Evolutionary conservation across 2,329 filamentous ascomycete species (phyloP).

Genomic region (Colletotrichum acutatum): DNA sequence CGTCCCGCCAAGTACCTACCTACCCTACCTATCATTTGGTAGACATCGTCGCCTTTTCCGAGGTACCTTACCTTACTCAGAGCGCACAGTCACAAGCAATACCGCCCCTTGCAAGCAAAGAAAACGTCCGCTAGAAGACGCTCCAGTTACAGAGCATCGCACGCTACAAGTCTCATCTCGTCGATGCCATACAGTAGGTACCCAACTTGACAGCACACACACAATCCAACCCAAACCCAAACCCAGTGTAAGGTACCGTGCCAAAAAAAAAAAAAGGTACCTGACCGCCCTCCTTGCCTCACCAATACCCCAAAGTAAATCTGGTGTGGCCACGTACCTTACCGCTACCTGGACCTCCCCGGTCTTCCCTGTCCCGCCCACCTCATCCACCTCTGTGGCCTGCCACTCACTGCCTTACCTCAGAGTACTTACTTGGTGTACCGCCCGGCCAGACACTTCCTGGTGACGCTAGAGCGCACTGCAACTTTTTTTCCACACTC

Average conservation of each 20-base stretch:
- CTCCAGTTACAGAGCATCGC: neutral
- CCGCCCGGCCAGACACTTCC: neutral
- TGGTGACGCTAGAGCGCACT: slow-evolving; percentile 13
- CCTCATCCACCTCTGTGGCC: neutral
- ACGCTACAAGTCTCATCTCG: neutral
- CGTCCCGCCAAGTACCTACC: too few relatives aligned
- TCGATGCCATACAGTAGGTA: neutral
- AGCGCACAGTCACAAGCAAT: neutral
- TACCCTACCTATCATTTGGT: too few relatives aligned
- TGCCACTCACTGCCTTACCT: neutral
- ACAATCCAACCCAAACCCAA: neutral
- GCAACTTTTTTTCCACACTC: slow-evolving; percentile 34
- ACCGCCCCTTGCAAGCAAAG: neutral
- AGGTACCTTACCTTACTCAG: neutral
- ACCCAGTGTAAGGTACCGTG: neutral
- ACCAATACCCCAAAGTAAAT: neutral
- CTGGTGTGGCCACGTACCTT: neutral
- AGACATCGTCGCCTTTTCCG: neutral
- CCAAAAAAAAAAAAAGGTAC: neutral
- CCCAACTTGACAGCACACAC: neutral
- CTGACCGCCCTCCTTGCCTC: neutral
- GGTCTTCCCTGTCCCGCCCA: neutral
- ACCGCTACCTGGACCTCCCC: neutral
- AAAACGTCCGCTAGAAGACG: neutral
- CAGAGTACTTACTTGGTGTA: neutral